Base-by-base conservation (phyloP, 2,329 filamentous ascomycete species). In the Fusarium begoniae region DNA sequence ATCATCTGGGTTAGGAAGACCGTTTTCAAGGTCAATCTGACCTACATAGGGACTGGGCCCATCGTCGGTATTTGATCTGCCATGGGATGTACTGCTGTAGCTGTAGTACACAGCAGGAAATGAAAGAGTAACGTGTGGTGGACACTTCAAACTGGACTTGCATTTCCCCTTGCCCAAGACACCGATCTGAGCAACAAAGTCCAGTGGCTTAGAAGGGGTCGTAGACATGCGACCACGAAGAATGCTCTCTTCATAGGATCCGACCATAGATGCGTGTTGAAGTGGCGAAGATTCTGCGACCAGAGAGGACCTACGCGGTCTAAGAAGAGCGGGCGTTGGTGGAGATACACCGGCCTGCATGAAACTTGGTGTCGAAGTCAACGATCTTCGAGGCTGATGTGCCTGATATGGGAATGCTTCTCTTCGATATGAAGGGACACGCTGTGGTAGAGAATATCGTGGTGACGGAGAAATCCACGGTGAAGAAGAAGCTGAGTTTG, bases 31-130 rank as follows among this genome's bases (percentile, higher is more conserved):
- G 79, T 98, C 96, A 59, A 99, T 92, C 74, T 95, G 90, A 11
- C 96, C 96, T 20, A 98, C 96, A 79, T 99, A 99, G 0, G 96
- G 96, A 79, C 96, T 98, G 6, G 96, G 96, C 7, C 94, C 95
- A 78, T 98, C 95, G 63, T 95, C 92, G 8, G 88, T 87, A 35
- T 90, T 92, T 8, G 86, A 90, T 45, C 87, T 88, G 30, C 89
- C 91, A 74, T 89, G 87, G 4, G 87, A 88, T 2, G 92, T 92
- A 59, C 87, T 91, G 26, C 90, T 90, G 81, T 98, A 98, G 83
- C 93, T 97, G 84, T 98, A 99, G 79, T 98, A 99, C 2, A 98
- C 96, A 4, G 96, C 96, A 4, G 95, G 94, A 78, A 98, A 98
- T 0, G 94, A 92, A 8, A 99, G 86, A 0, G 93, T 96, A 63